Evolutionary conservation across 768 basidiomycete genomes (phyloP).

Genomic region (Leucocoprinus birnbaumii): DNA sequence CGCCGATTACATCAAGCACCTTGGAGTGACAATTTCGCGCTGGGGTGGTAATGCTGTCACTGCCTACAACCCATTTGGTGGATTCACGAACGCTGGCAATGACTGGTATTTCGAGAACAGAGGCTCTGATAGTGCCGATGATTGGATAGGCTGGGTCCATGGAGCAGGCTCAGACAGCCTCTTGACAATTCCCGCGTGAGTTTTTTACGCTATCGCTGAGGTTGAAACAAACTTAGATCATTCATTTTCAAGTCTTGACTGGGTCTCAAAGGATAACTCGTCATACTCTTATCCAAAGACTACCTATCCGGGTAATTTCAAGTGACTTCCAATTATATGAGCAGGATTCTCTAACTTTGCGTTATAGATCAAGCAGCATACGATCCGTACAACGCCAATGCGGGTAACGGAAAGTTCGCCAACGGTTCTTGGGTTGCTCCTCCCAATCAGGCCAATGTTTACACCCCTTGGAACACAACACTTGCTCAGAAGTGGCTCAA

Average conservation of each 20-base stretch:
- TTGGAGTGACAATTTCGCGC: constrained; percentile 47
- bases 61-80: constrained; percentile 49
- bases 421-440: constrained; percentile 44
- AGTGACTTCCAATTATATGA: background rate
- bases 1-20: constrained; percentile 40
- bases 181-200: constrained; percentile 50
- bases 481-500: constrained; percentile 41
- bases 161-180: constrained; percentile 40
- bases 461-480: constrained; percentile 47
- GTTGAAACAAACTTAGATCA: too few species aligned
- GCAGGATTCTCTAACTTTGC: background rate
- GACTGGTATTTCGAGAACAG: constrained; percentile 61
- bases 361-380: constrained; percentile 36
- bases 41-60: constrained; percentile 58
- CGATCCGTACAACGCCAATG: constrained; percentile 47
- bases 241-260: constrained; percentile 42
- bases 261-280: constrained; percentile 51
- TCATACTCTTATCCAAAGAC: constrained; percentile 50
- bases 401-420: constrained; percentile 46
- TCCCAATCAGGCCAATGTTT: constrained; percentile 35
- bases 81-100: constrained; percentile 50
- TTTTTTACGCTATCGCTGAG: background rate
- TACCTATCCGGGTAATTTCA: constrained; percentile 36
- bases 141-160: constrained; percentile 46
- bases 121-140: constrained; percentile 36